Base-by-base conservation (phyloP, 257 asterid species). In the Ehretia macrophylla region DNA sequence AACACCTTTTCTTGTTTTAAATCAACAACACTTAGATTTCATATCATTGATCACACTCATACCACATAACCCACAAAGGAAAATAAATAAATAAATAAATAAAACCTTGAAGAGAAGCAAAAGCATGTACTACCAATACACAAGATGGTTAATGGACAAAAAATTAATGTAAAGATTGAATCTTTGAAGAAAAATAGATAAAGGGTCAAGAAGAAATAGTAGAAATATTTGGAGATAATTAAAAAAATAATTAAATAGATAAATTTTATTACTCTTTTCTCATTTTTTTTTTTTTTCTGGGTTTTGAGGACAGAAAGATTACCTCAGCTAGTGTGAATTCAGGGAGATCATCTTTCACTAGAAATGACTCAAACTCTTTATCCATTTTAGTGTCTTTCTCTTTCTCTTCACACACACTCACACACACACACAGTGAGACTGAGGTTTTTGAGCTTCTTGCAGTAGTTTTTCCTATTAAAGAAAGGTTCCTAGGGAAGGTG, bases 301-400 rank as follows among this genome's bases (percentile, higher is more conserved):
- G 35, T 27, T 27, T 27, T 27, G 35, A 27, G 35, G 35, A 27
- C 4, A 27, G 35, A 27, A 27, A 27, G 59, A 62, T 49, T 35
- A 82, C 94, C 90, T 85, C 90, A 51, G 84, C 74, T 64, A 82
- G 58, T 44, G 94, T 85, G 71, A 85, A 85, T 71, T 76, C 94
- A 1, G 77, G 63, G 10, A 27, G 35, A 27, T 27, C 35, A 27
- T 27, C 35, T 27, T 27, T 27, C 35, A 27, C 3, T 27, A 27
- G 35, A 27, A 27, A 27, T 27, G 35, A 3, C 35, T 62, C 66
- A 38, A 50, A 66, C 40, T 72, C 78, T 44, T 61, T 76, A 32
- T 74, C 84, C 56, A 54, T 68, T 69, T 72, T 27, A 70, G 69
- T 27, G 35, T 27, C 48, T 71, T n/a, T n/a, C 60, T 13, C 52